Conservation (phyloP, 2,329 filamentous ascomycete species). For the Orbilia javanica region DNA sequence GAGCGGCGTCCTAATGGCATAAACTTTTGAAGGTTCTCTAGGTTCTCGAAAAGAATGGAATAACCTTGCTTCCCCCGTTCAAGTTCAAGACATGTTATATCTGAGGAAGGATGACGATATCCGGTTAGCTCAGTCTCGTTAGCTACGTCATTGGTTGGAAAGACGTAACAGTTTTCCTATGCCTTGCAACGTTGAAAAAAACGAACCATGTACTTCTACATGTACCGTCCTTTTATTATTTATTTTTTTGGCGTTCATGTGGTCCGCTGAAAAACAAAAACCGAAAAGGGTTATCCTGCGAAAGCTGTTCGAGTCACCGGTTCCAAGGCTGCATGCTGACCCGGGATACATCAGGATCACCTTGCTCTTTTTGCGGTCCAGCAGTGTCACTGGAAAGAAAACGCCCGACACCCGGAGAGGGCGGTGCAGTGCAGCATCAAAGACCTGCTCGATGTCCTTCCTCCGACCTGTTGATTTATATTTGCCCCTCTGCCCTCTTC, state of each 20-base stretch:
- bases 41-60: slow-evolving; percentile 54
- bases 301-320: slow-evolving; percentile 57
- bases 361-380: slow-evolving; percentile 26
- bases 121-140: slow-evolving; percentile 39
- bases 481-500: slow-evolving; percentile 43
- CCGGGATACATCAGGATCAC: slow-evolving; percentile 56
- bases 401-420: slow-evolving; percentile 37
- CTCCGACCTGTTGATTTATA: slow-evolving; percentile 28
- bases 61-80: slow-evolving; percentile 13
- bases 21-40: slow-evolving; percentile 12
- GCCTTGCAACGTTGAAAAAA: slow-evolving; percentile 28
- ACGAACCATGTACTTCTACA: slow-evolving; percentile 27
- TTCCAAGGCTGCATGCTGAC: slow-evolving; percentile 58
- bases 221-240: no score
- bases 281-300: slow-evolving; percentile 26
- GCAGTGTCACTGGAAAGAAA: slow-evolving; percentile 39
- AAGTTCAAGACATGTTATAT: slow-evolving; percentile 30
- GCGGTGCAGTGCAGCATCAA: slow-evolving; percentile 1
- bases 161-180: slow-evolving; percentile 46
- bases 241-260: slow-evolving; percentile 53
- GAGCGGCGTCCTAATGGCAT: slow-evolving; percentile 18
- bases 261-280: slow-evolving; percentile 27
- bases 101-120: slow-evolving; percentile 57
- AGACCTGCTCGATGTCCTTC: slow-evolving; percentile 24
- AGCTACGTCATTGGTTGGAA: slow-evolving; percentile 55